A percentile compares a stretch with the other conserved stretches of the same genome.
These are phyloP conservation scores for Hypoxylon sp. DNA, from an alignment of 2,329 filamentous ascomycete species.

Conservation along the genomic window DNA sequence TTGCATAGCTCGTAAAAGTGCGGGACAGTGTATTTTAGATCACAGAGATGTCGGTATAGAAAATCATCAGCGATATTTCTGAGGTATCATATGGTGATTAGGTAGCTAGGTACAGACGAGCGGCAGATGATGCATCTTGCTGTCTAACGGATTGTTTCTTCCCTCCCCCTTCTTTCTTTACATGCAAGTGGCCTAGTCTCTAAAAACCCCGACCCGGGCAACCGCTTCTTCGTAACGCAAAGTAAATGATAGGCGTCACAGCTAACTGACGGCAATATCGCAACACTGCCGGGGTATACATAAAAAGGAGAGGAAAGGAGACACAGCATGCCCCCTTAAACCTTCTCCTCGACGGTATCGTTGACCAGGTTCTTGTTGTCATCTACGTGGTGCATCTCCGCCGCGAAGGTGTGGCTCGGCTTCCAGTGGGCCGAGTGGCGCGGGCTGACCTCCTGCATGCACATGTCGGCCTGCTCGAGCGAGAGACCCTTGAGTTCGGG, in stretches of 20 bases:
- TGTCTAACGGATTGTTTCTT: conserved; percentile 6
- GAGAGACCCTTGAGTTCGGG: conserved; percentile 81
- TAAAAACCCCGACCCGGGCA: conserved; percentile 2
- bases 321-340: conserved; percentile 29
- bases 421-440: conserved; percentile 52
- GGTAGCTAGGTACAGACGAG: conserved; percentile 6
- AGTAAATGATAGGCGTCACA: neutral
- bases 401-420: conserved; percentile 52
- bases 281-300: neutral
- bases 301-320: neutral
- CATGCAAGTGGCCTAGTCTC: conserved; percentile 14
- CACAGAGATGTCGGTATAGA: neutral
- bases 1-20: neutral
- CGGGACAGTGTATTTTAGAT: neutral
- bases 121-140: neutral
- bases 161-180: no score
- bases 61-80: neutral
- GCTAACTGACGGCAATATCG: neutral
- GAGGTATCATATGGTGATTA: conserved; percentile 24
- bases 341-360: conserved; percentile 46
- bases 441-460: conserved; percentile 63
- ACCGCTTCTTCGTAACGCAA: conserved; percentile 7
- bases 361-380: conserved; percentile 43
- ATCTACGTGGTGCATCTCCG: conserved; percentile 49
- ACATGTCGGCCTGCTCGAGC: conserved; percentile 78